These are phyloP conservation scores for Sporothrix luriei DNA, from an alignment of 2,329 filamentous ascomycete species.

Conservation along the genomic window DNA sequence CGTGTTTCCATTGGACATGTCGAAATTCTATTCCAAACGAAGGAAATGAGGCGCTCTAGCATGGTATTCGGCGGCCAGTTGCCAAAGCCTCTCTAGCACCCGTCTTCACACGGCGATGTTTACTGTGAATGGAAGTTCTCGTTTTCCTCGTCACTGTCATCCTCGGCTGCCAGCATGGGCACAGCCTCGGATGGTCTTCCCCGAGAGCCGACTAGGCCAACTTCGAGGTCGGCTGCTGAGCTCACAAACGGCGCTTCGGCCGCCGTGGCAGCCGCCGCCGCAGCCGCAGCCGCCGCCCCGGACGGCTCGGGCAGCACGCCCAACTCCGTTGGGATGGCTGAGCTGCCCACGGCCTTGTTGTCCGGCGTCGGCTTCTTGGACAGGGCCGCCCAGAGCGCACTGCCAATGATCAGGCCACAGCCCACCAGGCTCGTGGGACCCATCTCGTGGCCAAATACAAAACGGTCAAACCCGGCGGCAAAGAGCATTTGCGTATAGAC, in stretches of 20 bases:
- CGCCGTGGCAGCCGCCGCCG: conserved; percentile 34
- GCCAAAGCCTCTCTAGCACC: not conserved
- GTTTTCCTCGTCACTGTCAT: conserved; percentile 33
- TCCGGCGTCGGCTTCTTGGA: conserved; percentile 43
- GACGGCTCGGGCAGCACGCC: conserved; percentile 34
- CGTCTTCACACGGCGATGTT: not conserved
- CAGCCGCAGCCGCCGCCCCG: conserved; percentile 35
- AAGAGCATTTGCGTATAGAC: conserved; percentile 62
- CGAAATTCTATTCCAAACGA: not conserved
- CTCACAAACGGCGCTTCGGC: not conserved
- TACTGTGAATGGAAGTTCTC: conserved; percentile 21
- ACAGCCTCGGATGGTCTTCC: conserved; percentile 42
- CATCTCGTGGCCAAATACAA: conserved; percentile 57
- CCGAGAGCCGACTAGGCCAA: conserved; percentile 33
- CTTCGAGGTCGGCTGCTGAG: conserved; percentile 43
- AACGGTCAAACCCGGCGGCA: conserved; percentile 56
- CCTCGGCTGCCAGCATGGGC: conserved; percentile 46
- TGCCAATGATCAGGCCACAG: conserved; percentile 56
- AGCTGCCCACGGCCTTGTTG: conserved; percentile 35
- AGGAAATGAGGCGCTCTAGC: not conserved
- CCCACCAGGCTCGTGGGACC: conserved; percentile 53
- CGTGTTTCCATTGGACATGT: not conserved
- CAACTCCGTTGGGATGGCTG: not conserved
- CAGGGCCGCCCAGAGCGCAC: conserved; percentile 55
- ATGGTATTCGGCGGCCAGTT: not conserved